Percentiles rank a stretch among this genome's conserved stretches.
Conservation (phyloP, 202 grass and related monocot genomes). For the Setaria italica region DNA sequence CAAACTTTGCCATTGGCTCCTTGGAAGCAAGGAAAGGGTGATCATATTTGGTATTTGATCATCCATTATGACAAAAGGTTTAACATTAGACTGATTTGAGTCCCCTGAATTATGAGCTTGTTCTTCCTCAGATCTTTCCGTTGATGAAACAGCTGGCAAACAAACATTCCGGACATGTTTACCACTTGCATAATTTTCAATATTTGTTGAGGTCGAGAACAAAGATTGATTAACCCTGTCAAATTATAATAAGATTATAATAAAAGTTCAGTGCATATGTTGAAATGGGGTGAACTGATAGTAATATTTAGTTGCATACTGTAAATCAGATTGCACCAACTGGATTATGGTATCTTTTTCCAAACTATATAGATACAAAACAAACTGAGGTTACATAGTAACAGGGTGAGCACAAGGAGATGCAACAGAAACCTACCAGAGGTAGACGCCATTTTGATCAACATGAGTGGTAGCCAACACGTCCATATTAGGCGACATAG, state of each 20-base stretch:
- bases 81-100: constrained; percentile 48
- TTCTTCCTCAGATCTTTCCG: constrained; percentile 65
- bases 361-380: not conserved
- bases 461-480: constrained; percentile 93
- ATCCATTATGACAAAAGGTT: constrained; percentile 56
- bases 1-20: constrained; percentile 97
- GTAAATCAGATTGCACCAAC: constrained; percentile 17
- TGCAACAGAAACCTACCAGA: constrained; percentile 70
- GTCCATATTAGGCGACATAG: constrained; percentile 94
- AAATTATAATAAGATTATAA: constrained; percentile 12
- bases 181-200: constrained; percentile 80
- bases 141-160: constrained; percentile 74
- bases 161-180: constrained; percentile 69
- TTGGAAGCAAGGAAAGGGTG: constrained; percentile 95
- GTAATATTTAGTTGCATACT: not conserved
- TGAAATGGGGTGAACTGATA: not conserved
- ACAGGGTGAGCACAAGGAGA: constrained; percentile 25
- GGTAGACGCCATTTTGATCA: constrained; percentile 97
- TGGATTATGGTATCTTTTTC: not conserved
- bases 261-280: not conserved
- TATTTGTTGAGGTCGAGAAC: constrained; percentile 68
- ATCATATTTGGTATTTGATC: constrained; percentile 92
- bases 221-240: constrained; percentile 92
- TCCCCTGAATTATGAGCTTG: constrained; percentile 46
- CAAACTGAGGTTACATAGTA: constrained; percentile 1